These are phyloP conservation scores for Macaranga tanarius DNA, from an alignment of 441 rosid genomes.

Conservation along the genomic window DNA sequence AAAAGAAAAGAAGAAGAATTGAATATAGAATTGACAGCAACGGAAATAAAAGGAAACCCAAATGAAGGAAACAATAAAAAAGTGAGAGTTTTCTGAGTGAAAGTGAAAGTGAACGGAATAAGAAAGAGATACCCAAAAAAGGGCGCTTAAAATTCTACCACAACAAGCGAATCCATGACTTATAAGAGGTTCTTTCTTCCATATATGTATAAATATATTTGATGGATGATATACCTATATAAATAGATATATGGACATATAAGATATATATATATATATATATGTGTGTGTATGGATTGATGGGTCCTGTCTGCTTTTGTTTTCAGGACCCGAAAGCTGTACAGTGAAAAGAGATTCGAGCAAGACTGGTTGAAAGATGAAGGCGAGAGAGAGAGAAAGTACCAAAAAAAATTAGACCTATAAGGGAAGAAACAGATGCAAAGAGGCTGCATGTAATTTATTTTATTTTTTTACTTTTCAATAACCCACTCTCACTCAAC, in stretches of 20 bases:
- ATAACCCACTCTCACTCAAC: too few relatives aligned
- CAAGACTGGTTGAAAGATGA: conserved; percentile 30
- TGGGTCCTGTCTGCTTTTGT: conserved; percentile 27
- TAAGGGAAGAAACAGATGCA: background rate
- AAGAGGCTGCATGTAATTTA: conserved; percentile 20
- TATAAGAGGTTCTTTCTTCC: conserved; percentile 6
- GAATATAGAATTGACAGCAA: background rate
- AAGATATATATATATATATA: background rate
- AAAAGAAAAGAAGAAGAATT: too few relatives aligned
- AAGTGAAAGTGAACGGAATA: conserved; percentile 12
- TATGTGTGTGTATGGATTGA: background rate
- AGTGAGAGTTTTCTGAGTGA: background rate
- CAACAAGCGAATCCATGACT: conserved; percentile 44
- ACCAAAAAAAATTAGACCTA: background rate
- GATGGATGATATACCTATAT: background rate
- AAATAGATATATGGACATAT: background rate
- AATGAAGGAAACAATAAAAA: background rate
- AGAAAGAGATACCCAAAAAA: conserved; percentile 39
- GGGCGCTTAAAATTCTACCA: conserved; percentile 40
- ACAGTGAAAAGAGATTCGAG: conserved; percentile 36
- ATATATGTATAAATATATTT: background rate
- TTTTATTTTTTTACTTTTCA: background rate
- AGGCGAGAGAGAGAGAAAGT: background rate
- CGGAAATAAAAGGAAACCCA: conserved; percentile 19
- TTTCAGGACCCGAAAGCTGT: conserved; percentile 34